Base-by-base conservation (phyloP, 2,329 filamentous ascomycete genomes). In the Neoscytalidium dimidiatum region DNA sequence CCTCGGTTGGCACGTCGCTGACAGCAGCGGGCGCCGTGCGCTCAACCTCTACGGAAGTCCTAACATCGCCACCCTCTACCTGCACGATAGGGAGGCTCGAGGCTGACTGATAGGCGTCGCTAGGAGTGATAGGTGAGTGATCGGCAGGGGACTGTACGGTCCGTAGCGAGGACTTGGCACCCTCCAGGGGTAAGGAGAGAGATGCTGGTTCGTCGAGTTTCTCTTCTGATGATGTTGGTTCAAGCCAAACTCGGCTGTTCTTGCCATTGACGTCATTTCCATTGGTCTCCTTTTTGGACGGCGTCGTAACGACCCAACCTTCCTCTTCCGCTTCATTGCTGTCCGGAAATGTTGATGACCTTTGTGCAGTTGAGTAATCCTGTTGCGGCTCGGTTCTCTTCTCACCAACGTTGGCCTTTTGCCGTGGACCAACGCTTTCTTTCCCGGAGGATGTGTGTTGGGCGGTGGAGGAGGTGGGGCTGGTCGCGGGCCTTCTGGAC, bases 1-100 rank as follows among this genome's bases (percentile, higher is more conserved):
- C 88, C 41, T 88, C 85, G 1, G 86, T 81, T 4, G 83, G 80
- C 85, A 78, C 75, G n/a, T 69, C 69, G 48, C 73, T 69, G 6
- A 58, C 31, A 4, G 41, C 29, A 11, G 60, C 23, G 35, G 66
- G 48, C 21, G 38, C 23, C 13, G 35, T 62, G 44, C 57, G 56
- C 52, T 53, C 60, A n/a, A 49, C 71, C 65, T 79, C 69, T 66
- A 77, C 69, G 62, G 77, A 65, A 64, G 71, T 38, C 70, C 75
- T 67, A 11, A 79, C 75, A 29, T 80, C 77, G 53, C 78, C 80
- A 46, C 76, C 80, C 31, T 86, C 82, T 31, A 86, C 70, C 57
- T 82, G 81, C 48, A 86, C 77, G 60, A 82, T 81, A 31, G 83
- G 82, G 58, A 84, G 71, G 67, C 79, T 82, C 17, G 79, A 77